Evolutionary conservation across 169 alveolate genomes (phyloP).

Genomic region (Plasmodium fragile): DNA sequence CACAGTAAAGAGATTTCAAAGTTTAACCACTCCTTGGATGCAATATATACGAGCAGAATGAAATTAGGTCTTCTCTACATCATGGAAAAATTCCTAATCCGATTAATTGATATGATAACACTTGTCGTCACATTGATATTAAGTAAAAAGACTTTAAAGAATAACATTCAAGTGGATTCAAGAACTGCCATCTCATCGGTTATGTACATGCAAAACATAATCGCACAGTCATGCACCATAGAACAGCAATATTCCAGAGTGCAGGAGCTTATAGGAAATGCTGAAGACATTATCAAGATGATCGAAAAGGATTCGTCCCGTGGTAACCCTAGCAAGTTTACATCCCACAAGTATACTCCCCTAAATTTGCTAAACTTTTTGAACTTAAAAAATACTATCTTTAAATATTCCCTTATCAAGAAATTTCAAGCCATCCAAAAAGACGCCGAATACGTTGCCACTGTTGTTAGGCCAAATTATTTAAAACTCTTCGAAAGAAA

Average conservation of each 20-base stretch:
- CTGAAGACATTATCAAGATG: constrained; percentile 49
- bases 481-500: constrained; percentile 62
- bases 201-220: constrained; percentile 64
- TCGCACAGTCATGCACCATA: constrained; percentile 54
- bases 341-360: background rate
- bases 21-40: constrained; percentile 33
- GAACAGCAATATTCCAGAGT: constrained; percentile 74
- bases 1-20: constrained; percentile 36
- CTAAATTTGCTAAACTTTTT: constrained; percentile 5
- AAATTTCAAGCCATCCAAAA: constrained; percentile 58
- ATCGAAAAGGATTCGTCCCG: constrained; percentile 40
- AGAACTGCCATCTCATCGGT: constrained; percentile 51
- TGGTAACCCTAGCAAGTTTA: constrained; percentile 1
- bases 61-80: constrained; percentile 65
- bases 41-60: constrained; percentile 21
- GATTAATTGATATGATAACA: constrained; percentile 43
- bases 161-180: constrained; percentile 15
- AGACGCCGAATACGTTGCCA: constrained; percentile 46
- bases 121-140: constrained; percentile 33
- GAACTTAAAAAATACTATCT: constrained; percentile 44
- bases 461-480: constrained; percentile 59
- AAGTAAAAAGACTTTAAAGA: constrained; percentile 17
- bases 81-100: constrained; percentile 34
- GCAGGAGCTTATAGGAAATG: constrained; percentile 69
- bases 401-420: constrained; percentile 29